These are phyloP conservation scores for Actinomortierella ambigua DNA, from an alignment of 371 early-diverging fungal species.

Conservation along the genomic window DNA sequence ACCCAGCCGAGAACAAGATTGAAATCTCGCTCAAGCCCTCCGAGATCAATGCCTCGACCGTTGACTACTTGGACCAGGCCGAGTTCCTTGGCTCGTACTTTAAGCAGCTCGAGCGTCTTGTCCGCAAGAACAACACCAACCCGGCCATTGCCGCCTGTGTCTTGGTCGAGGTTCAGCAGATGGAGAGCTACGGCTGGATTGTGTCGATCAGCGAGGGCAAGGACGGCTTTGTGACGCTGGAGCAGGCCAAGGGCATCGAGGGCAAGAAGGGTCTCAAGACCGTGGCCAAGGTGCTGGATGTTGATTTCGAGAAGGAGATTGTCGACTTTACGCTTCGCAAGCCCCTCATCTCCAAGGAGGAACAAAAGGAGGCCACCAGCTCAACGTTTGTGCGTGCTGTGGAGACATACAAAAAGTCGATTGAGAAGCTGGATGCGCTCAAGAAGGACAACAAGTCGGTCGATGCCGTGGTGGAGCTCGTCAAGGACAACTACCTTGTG, in stretches of 20 bases:
- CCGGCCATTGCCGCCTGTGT: slow-evolving; percentile 47
- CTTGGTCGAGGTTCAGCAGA: slow-evolving; percentile 58
- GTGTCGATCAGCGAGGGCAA: slow-evolving; percentile 54
- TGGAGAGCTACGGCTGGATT: slow-evolving; percentile 57
- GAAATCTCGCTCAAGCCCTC: slow-evolving; percentile 69
- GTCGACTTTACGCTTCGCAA: slow-evolving; percentile 64
- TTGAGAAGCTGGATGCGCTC: slow-evolving; percentile 39
- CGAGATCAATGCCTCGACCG: slow-evolving; percentile 36
- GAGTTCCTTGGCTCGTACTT: slow-evolving; percentile 59
- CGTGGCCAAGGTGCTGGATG: slow-evolving; percentile 65
- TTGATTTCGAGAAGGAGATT: slow-evolving; percentile 61
- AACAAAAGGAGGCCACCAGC: slow-evolving; percentile 20
- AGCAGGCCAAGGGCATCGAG: slow-evolving; percentile 53
- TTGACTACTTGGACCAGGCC: slow-evolving; percentile 39
- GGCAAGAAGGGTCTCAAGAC: slow-evolving; percentile 53
- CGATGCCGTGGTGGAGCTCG: slow-evolving; percentile 67
- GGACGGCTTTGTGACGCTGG: slow-evolving; percentile 60
- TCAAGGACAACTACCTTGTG: slow-evolving; percentile 79
- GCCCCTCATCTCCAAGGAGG: slow-evolving; percentile 34
- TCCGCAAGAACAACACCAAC: slow-evolving; percentile 27
- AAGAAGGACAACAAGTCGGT: slow-evolving; percentile 41
- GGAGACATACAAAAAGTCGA: slow-evolving; percentile 14
- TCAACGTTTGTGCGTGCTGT: slow-evolving; percentile 15
- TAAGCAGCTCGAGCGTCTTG: slow-evolving; percentile 47
- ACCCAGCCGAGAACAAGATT: slow-evolving; percentile 46